Percentiles rank a stretch among this genome's conserved stretches.
These are phyloP conservation scores for barrel medic (Medicago truncatula) DNA, from an alignment of 306 rosid species.

Conservation along the genomic window MtrunA17r5.0-ANR NC_053043.1:3478001-3478500, in stretches of 20 bases:
- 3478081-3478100: slow-evolving; percentile 89
- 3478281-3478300: slow-evolving; percentile 82
- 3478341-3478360: slow-evolving; percentile 77
- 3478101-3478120: slow-evolving; percentile 76
- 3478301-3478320: slow-evolving; percentile 83
- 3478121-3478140: slow-evolving; percentile 83
- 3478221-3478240: slow-evolving; percentile 79
- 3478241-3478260: slow-evolving; percentile 89
- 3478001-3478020: slow-evolving; percentile 89
- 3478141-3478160: slow-evolving; percentile 88
- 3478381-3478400: slow-evolving; percentile 70
- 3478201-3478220: slow-evolving; percentile 83
- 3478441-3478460: slow-evolving; percentile 70
- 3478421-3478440: slow-evolving; percentile 77
- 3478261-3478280: slow-evolving; percentile 75
- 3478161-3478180: slow-evolving; percentile 91
- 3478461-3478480: slow-evolving; percentile 85
- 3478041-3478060: slow-evolving; percentile 90
- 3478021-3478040: slow-evolving; percentile 72
- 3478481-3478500: slow-evolving; percentile 80
- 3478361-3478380: slow-evolving; percentile 70
- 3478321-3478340: slow-evolving; percentile 85
- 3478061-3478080: slow-evolving; percentile 96
- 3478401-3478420: slow-evolving; percentile 41
- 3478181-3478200: slow-evolving; percentile 97